Evolutionary conservation across 257 asterid species (phyloP).

Genomic region (Ilex asprella): DNA sequence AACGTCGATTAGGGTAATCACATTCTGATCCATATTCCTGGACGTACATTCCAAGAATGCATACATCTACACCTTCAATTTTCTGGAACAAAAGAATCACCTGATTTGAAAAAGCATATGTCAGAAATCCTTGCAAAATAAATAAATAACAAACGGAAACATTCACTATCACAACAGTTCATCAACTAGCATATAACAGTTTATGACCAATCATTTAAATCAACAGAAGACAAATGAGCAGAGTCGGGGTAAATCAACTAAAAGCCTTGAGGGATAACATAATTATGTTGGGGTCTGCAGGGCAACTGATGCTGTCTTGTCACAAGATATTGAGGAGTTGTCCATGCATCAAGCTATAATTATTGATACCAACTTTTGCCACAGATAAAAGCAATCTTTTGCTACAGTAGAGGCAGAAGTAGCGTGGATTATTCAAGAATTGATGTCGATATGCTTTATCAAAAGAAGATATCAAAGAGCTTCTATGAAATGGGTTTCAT

Average conservation of each 20-base stretch:
- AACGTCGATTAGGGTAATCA: slow-evolving; percentile 89
- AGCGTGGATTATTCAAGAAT: background rate
- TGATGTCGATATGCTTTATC: background rate
- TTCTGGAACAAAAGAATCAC: slow-evolving; percentile 83
- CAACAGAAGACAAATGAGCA: no score
- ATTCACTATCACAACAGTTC: background rate
- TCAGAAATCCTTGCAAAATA: background rate
- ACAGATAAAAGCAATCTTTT: no score
- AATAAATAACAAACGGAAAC: no score
- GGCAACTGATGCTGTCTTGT: no score
- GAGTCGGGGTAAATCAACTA: no score
- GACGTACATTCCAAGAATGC: slow-evolving; percentile 96
- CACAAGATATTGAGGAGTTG: no score
- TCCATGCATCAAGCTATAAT: background rate
- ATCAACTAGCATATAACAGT: no score
- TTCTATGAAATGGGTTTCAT: no score
- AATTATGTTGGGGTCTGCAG: no score
- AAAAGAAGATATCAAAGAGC: no score
- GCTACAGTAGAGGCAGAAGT: background rate
- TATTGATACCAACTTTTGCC: background rate
- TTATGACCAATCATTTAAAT: no score
- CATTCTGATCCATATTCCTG: slow-evolving; percentile 99
- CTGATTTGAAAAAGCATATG: slow-evolving; percentile 30
- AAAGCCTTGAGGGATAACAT: no score
- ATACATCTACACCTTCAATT: slow-evolving; percentile 98